A percentile compares a stretch with the other conserved stretches of the same genome.
These are phyloP conservation scores for Aspergillus phoenicis DNA, from an alignment of 2,329 filamentous ascomycete species.

Conservation along the genomic window DNA sequence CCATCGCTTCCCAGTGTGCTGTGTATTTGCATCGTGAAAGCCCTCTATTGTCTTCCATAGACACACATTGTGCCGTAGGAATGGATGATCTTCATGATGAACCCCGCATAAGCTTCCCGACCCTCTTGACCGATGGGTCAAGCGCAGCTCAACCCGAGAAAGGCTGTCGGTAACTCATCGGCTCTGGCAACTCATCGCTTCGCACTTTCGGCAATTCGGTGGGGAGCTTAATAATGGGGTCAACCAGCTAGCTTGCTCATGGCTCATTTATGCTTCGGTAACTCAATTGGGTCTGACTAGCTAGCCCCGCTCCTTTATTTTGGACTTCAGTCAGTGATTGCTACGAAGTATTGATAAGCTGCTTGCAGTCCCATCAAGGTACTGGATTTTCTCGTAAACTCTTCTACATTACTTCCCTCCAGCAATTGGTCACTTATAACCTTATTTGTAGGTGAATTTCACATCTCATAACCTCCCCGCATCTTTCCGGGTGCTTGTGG, in stretches of 20 bases:
- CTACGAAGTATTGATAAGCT: not conserved
- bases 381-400: not conserved
- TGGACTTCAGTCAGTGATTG: not conserved
- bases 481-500: not conserved
- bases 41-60: not conserved
- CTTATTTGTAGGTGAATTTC: not conserved
- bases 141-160: constrained; percentile 1
- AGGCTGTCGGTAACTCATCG: constrained; percentile 21
- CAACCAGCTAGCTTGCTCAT: not conserved
- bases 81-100: not conserved
- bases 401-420: not conserved
- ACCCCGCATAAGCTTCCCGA: not conserved
- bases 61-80: not conserved
- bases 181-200: constrained; percentile 21
- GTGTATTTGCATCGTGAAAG: no score
- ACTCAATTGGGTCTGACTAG: not conserved
- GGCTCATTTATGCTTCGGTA: not conserved
- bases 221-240: constrained; percentile 1
- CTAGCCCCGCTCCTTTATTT: not conserved
- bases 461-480: not conserved
- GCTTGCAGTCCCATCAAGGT: not conserved
- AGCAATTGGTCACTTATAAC: not conserved
- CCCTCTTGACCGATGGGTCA: not conserved
- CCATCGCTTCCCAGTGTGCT: not conserved
- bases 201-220: constrained; percentile 23